Evolutionary conservation across 2,329 filamentous ascomycete species (phyloP), one percentile per base, ranked within the genome.

Genomic region (Pseudocercospora vitis): DNA sequence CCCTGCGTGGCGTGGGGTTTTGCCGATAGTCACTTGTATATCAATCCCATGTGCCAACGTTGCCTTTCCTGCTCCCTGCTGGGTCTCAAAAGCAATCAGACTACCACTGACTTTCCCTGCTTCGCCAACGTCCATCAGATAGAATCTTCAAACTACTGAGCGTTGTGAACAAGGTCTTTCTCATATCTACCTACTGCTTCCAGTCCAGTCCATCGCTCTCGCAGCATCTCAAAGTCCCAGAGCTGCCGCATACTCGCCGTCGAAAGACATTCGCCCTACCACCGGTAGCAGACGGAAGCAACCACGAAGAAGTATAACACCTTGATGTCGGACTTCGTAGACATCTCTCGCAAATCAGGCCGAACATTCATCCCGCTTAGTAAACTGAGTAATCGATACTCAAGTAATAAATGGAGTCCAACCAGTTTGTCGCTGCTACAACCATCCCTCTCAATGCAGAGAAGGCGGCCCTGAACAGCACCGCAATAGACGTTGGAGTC

Each of bases 321-420:
- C 52, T 65, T 66, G 65, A 69, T 69, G 67, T 68, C 67, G 67
- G 62, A 63, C 66, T 62, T 60, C 61, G 61, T 63, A 62, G 70
- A 70, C 47, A 73, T 74, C 49, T 68, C 65, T 65, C 75, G 74
- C 70, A 74, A 63, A 53, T 65, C 72, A 70, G 75, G 76, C 64
- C 72, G 76, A 65, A 73, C 75, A 52, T 75, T 75, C 62, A 69
- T 74, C 66, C 74, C 76, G 67, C 63, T 69, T 40, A 70, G 63
- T 69, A 73, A 70, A 70, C 72, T 68, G 71, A 72, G 68, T 71
- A 68, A 60, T 50, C 48, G 56, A 33, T 50, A 61, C 44, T 56
- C 53, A 59, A 66, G 68, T 62, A 72, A 70, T 70, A 76, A 76
- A 71, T 77, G 75, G 74, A 56, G 50, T 52, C 72, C 66, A 21